Evolutionary conservation across 768 basidiomycete genomes (phyloP).

Genomic region (Macrolepiota albuminosa): DNA sequence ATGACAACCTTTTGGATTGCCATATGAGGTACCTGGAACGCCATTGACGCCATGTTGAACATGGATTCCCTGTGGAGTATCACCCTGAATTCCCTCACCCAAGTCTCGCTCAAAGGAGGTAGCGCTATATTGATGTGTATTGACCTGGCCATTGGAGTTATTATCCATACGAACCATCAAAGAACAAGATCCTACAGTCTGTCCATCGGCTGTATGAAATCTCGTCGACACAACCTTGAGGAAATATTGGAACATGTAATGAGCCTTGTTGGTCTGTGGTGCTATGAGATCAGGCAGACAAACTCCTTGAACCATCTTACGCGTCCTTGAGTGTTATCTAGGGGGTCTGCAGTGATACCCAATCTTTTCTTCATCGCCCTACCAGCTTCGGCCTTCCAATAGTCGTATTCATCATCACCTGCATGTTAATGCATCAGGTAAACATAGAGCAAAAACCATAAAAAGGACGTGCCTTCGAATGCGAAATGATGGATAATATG

Average conservation of each 20-base stretch:
- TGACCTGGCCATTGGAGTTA: constrained; percentile 42
- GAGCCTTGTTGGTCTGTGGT: constrained; percentile 62
- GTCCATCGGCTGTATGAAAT: constrained; percentile 79
- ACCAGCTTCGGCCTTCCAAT: constrained; percentile 56
- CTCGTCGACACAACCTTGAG: constrained; percentile 97
- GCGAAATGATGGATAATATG: constrained; percentile 79
- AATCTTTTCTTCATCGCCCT: constrained; percentile 65
- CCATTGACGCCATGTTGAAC: constrained; percentile 72
- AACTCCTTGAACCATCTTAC: constrained; percentile 29
- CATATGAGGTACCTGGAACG: constrained; percentile 45
- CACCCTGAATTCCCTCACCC: constrained; percentile 50
- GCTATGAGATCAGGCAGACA: constrained; percentile 1
- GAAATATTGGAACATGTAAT: constrained; percentile 99
- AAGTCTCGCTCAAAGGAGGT: constrained; percentile 97
- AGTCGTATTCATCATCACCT: constrained; percentile 80
- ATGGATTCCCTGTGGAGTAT: constrained; percentile 59
- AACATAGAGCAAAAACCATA: background rate
- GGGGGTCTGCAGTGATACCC: constrained; percentile 70
- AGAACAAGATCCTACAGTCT: constrained; percentile 40
- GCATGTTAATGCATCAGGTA: constrained; percentile 8
- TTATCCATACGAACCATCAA: background rate
- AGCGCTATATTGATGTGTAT: constrained; percentile 92
- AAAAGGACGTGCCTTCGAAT: constrained; percentile 50
- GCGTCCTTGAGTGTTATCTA: constrained; percentile 61
- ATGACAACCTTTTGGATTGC: background rate